Base-by-base conservation (phyloP, 495 filamentous ascomycete species). In the Penicillium nucicola region DNA sequence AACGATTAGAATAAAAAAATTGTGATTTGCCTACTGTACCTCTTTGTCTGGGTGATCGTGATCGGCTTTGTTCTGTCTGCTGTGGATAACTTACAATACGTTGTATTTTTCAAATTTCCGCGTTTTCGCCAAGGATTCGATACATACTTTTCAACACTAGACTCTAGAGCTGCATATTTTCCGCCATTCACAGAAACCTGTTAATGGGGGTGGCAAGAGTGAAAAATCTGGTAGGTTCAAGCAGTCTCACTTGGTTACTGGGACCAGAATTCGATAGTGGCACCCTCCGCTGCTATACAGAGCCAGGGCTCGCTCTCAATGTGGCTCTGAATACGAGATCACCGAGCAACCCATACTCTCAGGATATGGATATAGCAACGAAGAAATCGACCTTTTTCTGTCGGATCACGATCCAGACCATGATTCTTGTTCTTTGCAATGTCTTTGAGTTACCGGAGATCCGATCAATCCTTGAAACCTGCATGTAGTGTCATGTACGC, bases 71-170 rank as follows among this genome's bases (percentile, higher is more conserved):
- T 49, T 36, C 32, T 14, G 36, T 30, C n/a, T 25, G 23, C 36
- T 14, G 41, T 38, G 51, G 46, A 31, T 35, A 22, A 34, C 45
- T 7, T 25, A 46, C 19, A 1, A 18, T 13, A 11, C 22, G 9
- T 22, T 15, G 56, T 58, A 58, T 44, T 58, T 58, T 58, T 50
- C 42, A 50, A 2, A 23, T 20, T 35, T 25, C 4, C 15, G 9
- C 7, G 8, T 17, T 38, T 28, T 20, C 11, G 37, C 46, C 37
- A 48, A 48, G 46, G 15, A 12, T 15, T 41, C n/a, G 4, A 40
- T 41, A 39, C 28, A 17, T 46, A 37, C 40, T 12, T 8, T n/a
- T n/a, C 23, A 2, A 11, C 33, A 46, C 43, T 36, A 45, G 15
- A 2, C 19, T 13, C 12, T 17, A n/a, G n/a, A 31, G 23, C 7